Evolutionary conservation across 2,329 filamentous ascomycete species (phyloP).

Genomic region (Aspergillus sp.): DNA sequence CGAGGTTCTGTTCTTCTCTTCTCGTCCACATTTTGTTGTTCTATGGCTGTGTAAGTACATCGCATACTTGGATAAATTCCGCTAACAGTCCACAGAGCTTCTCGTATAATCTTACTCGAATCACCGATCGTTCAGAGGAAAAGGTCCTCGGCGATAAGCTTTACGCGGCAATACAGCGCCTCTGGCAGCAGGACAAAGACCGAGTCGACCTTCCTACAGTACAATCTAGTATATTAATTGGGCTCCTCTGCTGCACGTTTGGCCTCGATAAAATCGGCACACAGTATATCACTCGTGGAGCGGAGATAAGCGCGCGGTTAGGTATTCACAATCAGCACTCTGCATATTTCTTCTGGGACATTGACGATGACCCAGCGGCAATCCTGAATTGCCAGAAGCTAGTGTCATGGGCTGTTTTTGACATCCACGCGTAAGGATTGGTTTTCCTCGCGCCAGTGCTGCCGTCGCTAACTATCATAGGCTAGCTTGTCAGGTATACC

Average conservation of each 20-base stretch:
- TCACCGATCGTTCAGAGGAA: constrained; percentile 30
- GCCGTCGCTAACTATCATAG: constrained; percentile 17
- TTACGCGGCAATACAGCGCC: constrained; percentile 26
- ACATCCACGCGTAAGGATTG: constrained; percentile 27
- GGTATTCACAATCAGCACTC: constrained; percentile 18
- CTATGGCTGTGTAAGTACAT: constrained; percentile 27
- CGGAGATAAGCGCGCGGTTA: constrained; percentile 18
- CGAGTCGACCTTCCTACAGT: constrained; percentile 22
- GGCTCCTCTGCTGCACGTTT: constrained; percentile 31
- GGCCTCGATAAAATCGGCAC: constrained; percentile 30
- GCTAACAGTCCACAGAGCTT: constrained; percentile 25
- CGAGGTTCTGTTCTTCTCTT: constrained; percentile 26
- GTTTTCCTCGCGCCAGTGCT: not conserved
- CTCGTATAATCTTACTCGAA: constrained; percentile 28
- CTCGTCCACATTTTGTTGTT: constrained; percentile 28
- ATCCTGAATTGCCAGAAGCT: constrained; percentile 24
- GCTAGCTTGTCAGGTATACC: constrained; percentile 29
- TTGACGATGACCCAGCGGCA: constrained; percentile 4
- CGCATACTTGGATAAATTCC: not conserved
- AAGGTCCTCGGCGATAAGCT: constrained; percentile 27
- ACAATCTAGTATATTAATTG: constrained; percentile 29
- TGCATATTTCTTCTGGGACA: constrained; percentile 16
- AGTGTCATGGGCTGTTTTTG: constrained; percentile 29
- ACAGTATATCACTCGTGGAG: constrained; percentile 28
- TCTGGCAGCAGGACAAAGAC: constrained; percentile 26